phyloP scores from a whole-genome alignment of 208 protist species.

The Dictyostelium gargantuum region DNA sequence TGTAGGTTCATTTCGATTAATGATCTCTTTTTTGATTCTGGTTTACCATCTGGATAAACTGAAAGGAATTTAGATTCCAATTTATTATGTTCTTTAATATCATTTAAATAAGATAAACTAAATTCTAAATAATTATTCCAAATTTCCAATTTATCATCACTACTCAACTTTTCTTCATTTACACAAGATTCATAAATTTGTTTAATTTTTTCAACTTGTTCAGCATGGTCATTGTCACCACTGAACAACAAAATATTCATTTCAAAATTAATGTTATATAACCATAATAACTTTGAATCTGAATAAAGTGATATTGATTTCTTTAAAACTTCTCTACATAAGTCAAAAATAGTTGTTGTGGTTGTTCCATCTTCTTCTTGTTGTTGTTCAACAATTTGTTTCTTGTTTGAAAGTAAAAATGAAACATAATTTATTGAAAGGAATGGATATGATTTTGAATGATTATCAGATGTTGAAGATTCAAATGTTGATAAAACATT shows the following conservation, averaged over 20 bases:
- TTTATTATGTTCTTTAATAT: neutral
- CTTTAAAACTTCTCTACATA: neutral
- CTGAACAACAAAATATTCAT: neutral
- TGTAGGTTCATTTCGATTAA: neutral
- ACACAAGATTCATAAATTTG: neutral
- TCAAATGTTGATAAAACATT: neutral
- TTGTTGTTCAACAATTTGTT: neutral
- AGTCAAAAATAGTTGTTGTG: neutral
- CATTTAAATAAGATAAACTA: neutral
- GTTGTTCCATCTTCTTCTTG: neutral
- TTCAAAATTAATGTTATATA: neutral
- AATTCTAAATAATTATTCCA: slow-evolving; percentile 7
- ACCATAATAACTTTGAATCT: neutral
- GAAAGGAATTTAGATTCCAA: neutral
- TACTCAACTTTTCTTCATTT: neutral
- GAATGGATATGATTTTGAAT: neutral
- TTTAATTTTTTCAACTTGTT: neutral
- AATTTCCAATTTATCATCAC: neutral
- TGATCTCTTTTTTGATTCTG: neutral
- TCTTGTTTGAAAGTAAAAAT: neutral
- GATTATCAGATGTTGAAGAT: neutral
- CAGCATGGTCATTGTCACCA: neutral
- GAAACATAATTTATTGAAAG: neutral
- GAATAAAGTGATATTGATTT: neutral
- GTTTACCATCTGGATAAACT: neutral